Evolutionary conservation across 2,329 filamentous ascomycete genomes (phyloP).

Genomic region (Parasarocladium wereldwijsianum): DNA sequence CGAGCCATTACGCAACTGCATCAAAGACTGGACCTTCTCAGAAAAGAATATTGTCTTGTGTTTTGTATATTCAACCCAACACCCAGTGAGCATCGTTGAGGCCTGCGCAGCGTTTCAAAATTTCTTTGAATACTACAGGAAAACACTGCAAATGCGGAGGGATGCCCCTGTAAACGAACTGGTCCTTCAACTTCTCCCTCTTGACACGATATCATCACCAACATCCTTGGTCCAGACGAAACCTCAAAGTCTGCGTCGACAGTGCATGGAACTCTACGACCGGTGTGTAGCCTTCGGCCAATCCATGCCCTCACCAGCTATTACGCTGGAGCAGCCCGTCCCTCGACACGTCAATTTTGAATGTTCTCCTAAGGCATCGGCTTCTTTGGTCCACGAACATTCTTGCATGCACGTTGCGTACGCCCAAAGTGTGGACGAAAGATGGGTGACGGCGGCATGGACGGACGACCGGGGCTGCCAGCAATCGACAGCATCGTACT

Average conservation of each 20-base stretch:
- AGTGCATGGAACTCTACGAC: slow-evolving; percentile 67
- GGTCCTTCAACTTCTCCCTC: slow-evolving; percentile 63
- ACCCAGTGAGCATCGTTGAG: slow-evolving; percentile 47
- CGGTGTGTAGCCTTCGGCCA: slow-evolving; percentile 48
- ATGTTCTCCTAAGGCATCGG: slow-evolving; percentile 49
- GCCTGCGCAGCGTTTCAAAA: slow-evolving; percentile 61
- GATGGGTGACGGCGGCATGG: slow-evolving; percentile 72
- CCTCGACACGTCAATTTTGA: slow-evolving; percentile 66
- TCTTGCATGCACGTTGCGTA: slow-evolving; percentile 72
- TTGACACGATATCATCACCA: slow-evolving; percentile 50
- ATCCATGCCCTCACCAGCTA: slow-evolving; percentile 49
- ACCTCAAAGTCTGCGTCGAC: slow-evolving; percentile 40
- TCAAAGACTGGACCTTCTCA: slow-evolving; percentile 25
- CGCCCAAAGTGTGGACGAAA: slow-evolving; percentile 56
- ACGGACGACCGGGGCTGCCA: slow-evolving; percentile 62
- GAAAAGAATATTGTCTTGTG: slow-evolving; percentile 59
- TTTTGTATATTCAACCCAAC: slow-evolving; percentile 55
- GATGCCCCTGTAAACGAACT: slow-evolving; percentile 42
- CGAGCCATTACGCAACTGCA: slow-evolving; percentile 29
- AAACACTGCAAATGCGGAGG: slow-evolving; percentile 25
- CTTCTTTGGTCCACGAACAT: slow-evolving; percentile 63
- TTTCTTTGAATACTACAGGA: slow-evolving; percentile 47
- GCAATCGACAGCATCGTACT: slow-evolving; percentile 61
- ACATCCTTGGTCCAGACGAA: slow-evolving; percentile 47
- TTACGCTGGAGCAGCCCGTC: slow-evolving; percentile 55